Base-by-base conservation (phyloP, 768 basidiomycete genomes). In the Exsudoporus frostii region DNA sequence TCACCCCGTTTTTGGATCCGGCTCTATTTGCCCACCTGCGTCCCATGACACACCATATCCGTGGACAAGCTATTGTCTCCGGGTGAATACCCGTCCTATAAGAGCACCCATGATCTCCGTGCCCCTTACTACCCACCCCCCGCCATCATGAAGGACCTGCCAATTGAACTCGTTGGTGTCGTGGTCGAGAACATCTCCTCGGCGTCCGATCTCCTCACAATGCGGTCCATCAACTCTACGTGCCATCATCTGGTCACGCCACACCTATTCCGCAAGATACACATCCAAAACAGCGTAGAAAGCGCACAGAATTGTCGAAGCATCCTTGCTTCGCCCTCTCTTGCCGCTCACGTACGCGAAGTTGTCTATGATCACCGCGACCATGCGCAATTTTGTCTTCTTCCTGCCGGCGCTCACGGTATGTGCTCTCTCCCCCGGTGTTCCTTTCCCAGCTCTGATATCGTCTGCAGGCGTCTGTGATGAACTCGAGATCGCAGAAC, bases 361-460 rank as follows among this genome's bases (percentile, higher is more conserved):
- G 48, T 69, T 4, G 60, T 71, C 33, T 71, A 69, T 20, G 68
- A 69, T 51, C 48, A 53, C 15, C 68, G 68, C 11, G 61, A 70
- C 34, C 51, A 59, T 19, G 59, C 62, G 5, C 44, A 44, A 7
- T 69, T 71, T 33, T 59, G 56, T 33, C 61, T 71, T 5, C 53
- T 61, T 9, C 58, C 63, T 1, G 39, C 51, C 5, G 48, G 55
- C 11, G 15, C 24, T 14, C 52, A 61, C 1, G 67, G 67, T 59
- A 43, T 19, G 36, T 48, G 8, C 15, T 30, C 24, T 15, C 4
- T 17, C 4, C 5, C 3, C 0, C 22, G 2, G 1, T 6, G 22
- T 33, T 25, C 15, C n/a, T 30, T 11, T 25, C 14, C 7, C 1
- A 11, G 0, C 2, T 0, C 48, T 57, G 17, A 64, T 4, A 25